Evolutionary conservation across 2,329 filamentous ascomycete species (phyloP).

Genomic region (Aspergillus versicolor): DNA sequence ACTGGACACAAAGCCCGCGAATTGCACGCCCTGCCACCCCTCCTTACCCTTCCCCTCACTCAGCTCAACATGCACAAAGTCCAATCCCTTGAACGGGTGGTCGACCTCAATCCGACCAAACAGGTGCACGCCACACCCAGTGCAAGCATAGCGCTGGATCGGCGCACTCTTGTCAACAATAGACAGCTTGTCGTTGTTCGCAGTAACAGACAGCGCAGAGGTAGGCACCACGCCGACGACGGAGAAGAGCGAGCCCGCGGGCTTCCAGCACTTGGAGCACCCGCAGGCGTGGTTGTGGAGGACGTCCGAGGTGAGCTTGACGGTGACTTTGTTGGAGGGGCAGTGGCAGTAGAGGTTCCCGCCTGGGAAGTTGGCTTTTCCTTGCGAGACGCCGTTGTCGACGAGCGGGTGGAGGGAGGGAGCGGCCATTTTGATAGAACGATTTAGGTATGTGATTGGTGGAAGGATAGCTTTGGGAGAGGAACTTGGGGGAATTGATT

Average conservation of each 20-base stretch:
- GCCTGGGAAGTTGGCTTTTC: constrained; percentile 54
- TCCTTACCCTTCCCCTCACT: constrained; percentile 59
- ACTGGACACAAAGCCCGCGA: constrained; percentile 65
- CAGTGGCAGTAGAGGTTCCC: constrained; percentile 65
- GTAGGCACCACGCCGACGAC: constrained; percentile 61
- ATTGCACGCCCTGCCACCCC: constrained; percentile 72
- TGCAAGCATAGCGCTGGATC: constrained; percentile 63
- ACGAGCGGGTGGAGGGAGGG: constrained; percentile 61
- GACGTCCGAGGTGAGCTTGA: constrained; percentile 59
- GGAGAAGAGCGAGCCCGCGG: constrained; percentile 62
- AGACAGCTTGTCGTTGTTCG: constrained; percentile 58
- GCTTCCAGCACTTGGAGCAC: constrained; percentile 73
- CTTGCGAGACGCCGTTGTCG: constrained; percentile 61
- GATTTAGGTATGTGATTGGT: neutral
- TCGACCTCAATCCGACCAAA: constrained; percentile 65
- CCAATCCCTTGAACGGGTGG: constrained; percentile 67
- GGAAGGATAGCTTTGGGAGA: neutral
- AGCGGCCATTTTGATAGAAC: constrained; percentile 5
- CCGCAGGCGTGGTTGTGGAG: constrained; percentile 70
- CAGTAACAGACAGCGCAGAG: constrained; percentile 56
- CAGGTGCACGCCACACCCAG: constrained; percentile 60
- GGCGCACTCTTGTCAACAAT: constrained; percentile 57
- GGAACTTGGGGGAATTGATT: neutral
- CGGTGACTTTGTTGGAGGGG: constrained; percentile 54
- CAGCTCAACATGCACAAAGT: constrained; percentile 67